These are phyloP conservation scores for Fraxinus pennsylvanica DNA, from an alignment of 257 asterid species.

Conservation along the genomic window DNA sequence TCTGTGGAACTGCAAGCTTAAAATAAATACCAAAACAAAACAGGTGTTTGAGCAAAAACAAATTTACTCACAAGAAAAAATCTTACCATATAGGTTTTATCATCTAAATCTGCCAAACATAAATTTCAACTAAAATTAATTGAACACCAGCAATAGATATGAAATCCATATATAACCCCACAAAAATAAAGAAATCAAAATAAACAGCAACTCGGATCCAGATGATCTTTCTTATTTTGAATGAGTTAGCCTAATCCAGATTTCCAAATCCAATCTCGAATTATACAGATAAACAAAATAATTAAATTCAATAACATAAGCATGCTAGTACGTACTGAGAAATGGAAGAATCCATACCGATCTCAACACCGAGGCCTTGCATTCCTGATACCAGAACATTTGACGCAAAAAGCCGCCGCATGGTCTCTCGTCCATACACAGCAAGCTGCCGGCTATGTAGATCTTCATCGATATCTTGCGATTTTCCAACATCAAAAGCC, in stretches of 20 bases:
- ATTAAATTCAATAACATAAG: conserved; percentile 2
- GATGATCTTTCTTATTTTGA: background rate
- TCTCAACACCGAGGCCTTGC: conserved; percentile 94
- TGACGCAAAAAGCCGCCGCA: conserved; percentile 87
- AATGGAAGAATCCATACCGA: conserved; percentile 47
- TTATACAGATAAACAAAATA: background rate
- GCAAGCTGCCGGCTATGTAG: conserved; percentile 97
- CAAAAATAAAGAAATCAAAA: background rate
- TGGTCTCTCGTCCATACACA: conserved; percentile 92
- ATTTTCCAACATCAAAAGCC: conserved; percentile 83
- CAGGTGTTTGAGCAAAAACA: background rate
- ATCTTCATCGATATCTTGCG: conserved; percentile 89
- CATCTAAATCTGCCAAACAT: background rate
- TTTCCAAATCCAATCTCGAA: conserved; percentile 6
- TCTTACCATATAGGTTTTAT: background rate
- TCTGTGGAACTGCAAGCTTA: background rate
- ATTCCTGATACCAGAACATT: conserved; percentile 82
- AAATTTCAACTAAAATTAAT: background rate
- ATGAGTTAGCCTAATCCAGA: background rate
- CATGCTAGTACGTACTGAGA: background rate
- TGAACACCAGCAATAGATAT: background rate
- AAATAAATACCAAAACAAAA: conserved; percentile 11
- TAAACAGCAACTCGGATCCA: background rate
- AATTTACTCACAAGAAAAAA: background rate
- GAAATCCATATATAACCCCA: background rate